Evolutionary conservation across 176 grass and related monocot species (phyloP).

Genomic region (Lolium rigidum): DNA sequence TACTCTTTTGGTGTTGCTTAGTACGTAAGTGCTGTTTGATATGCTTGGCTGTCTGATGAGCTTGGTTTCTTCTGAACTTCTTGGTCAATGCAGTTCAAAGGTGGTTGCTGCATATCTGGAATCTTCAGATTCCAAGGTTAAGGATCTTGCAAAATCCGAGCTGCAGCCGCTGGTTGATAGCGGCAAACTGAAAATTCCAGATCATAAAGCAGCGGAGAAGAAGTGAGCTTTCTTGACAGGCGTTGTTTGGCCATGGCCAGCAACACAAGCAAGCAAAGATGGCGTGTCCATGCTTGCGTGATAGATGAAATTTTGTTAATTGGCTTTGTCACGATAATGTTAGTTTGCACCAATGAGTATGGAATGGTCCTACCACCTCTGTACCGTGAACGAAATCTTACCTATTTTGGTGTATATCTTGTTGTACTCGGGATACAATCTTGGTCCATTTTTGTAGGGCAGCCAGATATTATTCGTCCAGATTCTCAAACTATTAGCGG

Average conservation of each 20-base stretch:
- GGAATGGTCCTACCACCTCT: not conserved
- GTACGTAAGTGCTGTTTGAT: not conserved
- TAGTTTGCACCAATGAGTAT: not conserved
- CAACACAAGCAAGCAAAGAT: not conserved
- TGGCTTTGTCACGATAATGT: not conserved
- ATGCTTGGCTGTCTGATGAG: constrained; percentile 17
- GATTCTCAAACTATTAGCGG: not conserved
- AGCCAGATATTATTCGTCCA: not conserved
- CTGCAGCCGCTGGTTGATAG: constrained; percentile 69
- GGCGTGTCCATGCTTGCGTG: not conserved
- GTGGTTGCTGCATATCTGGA: constrained; percentile 81
- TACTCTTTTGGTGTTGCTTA: not conserved
- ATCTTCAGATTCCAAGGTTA: constrained; percentile 58
- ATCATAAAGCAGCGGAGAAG: constrained; percentile 50
- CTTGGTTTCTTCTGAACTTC: constrained; percentile 12
- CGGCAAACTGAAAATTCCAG: constrained; percentile 59
- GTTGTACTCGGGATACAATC: not conserved
- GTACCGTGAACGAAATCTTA: not conserved
- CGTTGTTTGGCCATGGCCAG: not conserved
- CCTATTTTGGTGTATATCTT: not conserved
- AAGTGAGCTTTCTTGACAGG: not conserved
- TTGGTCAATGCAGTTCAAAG: constrained; percentile 68
- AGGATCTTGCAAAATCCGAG: constrained; percentile 63
- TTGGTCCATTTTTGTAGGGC: not conserved
- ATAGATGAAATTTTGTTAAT: constrained; percentile 10